Conservation (phyloP, 345 rosid genomes). For the Limnanthes douglasii region DNA sequence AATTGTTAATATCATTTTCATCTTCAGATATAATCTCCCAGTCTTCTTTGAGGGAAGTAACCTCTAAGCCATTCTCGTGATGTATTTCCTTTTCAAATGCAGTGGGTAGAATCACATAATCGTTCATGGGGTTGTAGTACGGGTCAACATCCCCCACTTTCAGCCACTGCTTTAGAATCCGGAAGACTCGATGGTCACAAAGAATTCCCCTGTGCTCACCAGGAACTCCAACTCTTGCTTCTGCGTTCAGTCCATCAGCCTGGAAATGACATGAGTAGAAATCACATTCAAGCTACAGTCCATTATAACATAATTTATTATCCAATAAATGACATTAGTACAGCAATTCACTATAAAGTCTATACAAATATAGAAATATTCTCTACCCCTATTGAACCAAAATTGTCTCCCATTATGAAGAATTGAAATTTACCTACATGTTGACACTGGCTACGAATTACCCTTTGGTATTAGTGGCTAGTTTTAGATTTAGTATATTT, state of each 20-base stretch:
- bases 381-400: too few species aligned
- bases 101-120: slow-evolving; percentile 72
- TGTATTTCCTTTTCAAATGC: slow-evolving; percentile 42
- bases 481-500: too few species aligned
- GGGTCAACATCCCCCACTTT: slow-evolving; percentile 76
- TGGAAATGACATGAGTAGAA: slow-evolving; percentile 8
- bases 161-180: slow-evolving; percentile 83
- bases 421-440: background rate
- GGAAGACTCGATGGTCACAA: slow-evolving; percentile 70
- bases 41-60: slow-evolving; percentile 70
- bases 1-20: slow-evolving; percentile 9
- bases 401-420: background rate
- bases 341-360: too few species aligned
- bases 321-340: too few species aligned
- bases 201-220: slow-evolving; percentile 92
- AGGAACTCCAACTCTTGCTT: slow-evolving; percentile 87
- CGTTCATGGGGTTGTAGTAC: slow-evolving; percentile 76
- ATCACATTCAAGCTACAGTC: too few species aligned
- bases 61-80: slow-evolving; percentile 53
- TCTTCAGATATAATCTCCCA: slow-evolving; percentile 66
- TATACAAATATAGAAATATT: too few species aligned
- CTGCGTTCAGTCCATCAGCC: slow-evolving; percentile 95
- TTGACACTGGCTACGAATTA: background rate
- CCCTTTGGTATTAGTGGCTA: too few species aligned
- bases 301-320: too few species aligned